Conservation (phyloP, 202 grass and related monocot genomes). For the Schoenoplectus tabernaemontani region DNA sequence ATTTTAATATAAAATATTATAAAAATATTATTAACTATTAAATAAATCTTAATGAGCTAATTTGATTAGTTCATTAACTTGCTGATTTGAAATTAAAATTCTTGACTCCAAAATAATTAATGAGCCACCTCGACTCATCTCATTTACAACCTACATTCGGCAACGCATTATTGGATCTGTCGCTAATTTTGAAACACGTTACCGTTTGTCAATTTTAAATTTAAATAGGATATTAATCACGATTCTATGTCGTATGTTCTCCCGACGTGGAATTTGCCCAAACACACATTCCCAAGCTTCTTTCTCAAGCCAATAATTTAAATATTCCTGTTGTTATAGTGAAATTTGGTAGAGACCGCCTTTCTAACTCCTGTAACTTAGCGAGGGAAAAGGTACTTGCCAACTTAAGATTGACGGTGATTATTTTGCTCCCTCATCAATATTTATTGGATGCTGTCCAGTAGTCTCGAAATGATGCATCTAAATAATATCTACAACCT, state of each 20-base stretch:
- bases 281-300: neutral
- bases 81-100: too few species aligned
- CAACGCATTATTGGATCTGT: neutral
- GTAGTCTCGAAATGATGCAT: neutral
- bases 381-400: neutral
- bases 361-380: too few species aligned
- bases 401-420: neutral
- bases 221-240: neutral
- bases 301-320: too few species aligned
- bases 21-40: too few species aligned
- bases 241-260: neutral
- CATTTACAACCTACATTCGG: too few species aligned
- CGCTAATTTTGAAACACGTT: slow-evolving; percentile 5
- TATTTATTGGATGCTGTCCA: neutral
- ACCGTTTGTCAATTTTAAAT: neutral
- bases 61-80: too few species aligned
- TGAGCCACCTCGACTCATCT: too few species aligned
- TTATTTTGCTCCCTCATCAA: neutral
- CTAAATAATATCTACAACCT: neutral
- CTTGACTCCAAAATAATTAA: too few species aligned
- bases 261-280: neutral
- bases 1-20: too few species aligned
- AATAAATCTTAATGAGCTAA: too few species aligned
- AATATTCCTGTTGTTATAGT: too few species aligned
- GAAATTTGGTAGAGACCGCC: too few species aligned